A percentile compares a stretch with the other conserved stretches of the same genome.
Conservation (phyloP, 768 basidiomycete species). For the Tricholoma sp. region DNA sequence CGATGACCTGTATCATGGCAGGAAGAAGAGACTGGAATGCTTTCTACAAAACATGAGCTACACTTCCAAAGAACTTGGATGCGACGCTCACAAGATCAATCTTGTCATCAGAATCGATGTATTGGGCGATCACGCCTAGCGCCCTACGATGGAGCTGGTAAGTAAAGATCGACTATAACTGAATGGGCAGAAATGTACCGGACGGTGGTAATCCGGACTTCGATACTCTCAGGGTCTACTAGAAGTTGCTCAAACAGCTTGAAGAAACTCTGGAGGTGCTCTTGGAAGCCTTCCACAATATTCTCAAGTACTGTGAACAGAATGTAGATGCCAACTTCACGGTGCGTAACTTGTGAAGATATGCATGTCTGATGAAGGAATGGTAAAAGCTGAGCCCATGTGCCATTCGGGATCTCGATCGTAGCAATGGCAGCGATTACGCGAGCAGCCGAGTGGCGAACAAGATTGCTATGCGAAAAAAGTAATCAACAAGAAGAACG, state of each 20-base stretch:
- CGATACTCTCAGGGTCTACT: slow-evolving; percentile 77
- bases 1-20: slow-evolving; percentile 83
- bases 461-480: slow-evolving; percentile 59
- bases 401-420: slow-evolving; percentile 72
- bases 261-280: slow-evolving; percentile 70
- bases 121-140: slow-evolving; percentile 91
- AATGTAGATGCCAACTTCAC: slow-evolving; percentile 90
- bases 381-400: slow-evolving; percentile 85
- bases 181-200: slow-evolving; percentile 37
- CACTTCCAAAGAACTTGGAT: neutral
- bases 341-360: slow-evolving; percentile 63
- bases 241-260: slow-evolving; percentile 71
- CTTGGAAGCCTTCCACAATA: slow-evolving; percentile 84
- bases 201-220: slow-evolving; percentile 88
- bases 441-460: slow-evolving; percentile 89
- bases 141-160: slow-evolving; percentile 40
- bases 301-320: slow-evolving; percentile 89
- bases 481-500: slow-evolving; percentile 11
- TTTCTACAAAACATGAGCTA: slow-evolving; percentile 42
- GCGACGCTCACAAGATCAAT: slow-evolving; percentile 63
- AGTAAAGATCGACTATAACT: slow-evolving; percentile 2
- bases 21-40: slow-evolving; percentile 86
- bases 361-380: slow-evolving; percentile 78
- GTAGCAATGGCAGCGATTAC: slow-evolving; percentile 90
- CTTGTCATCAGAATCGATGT: slow-evolving; percentile 86